Evolutionary conservation across 2,329 filamentous ascomycete species (phyloP), one percentile per base, ranked within the genome.

Genomic region (Colletotrichum liaoningense): DNA sequence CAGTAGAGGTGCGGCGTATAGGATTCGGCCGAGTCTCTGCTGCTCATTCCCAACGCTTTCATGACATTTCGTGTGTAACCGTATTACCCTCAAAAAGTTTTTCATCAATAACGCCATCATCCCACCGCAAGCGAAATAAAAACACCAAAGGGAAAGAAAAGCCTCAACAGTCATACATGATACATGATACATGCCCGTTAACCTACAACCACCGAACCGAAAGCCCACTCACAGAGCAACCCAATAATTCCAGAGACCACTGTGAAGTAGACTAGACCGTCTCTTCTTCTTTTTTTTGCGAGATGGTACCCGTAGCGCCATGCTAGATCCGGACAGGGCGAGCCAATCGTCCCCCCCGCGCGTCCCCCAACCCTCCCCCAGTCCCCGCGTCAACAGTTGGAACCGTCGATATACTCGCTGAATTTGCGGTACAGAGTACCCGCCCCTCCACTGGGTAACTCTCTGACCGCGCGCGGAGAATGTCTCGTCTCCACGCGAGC

Each of bases 371-470:
- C 24, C 58, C 42, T 35, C 26, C 9, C 38, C 16, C 67, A 9
- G 3, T n/a, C 46, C 52, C 63, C 69, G 56, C 65, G 49, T 42
- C 60, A 26, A 38, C 42, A 49, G 19, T 49, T 16, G 5, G 19
- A n/a, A 49, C 26, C 60, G 60, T 71, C 30, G 60, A 46, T 71
- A 73, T 73, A n/a, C 35, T 73, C 67, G 75, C 49, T 75, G 73
- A 75, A 64, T 55, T n/a, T 35, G 33, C 1, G 33, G 33, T 33
- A 33, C 33, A 33, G 11, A 12, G 33, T 35, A 35, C 42, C 42
- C 42, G 42, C 19, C 42, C 42, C 42, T n/a, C 42, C 42, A 42
- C 38, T n/a, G 33, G 33, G 26, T n/a, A 12, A 12, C 33, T 24
- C 30, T 35, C 57, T 22, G 57, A 38, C 30, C 14, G 33, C 57